A percentile compares a stretch with the other conserved stretches of the same genome.
Conservation (phyloP, 805 yeast species). For the Kluyveromyces dobzhanskii region DNA sequence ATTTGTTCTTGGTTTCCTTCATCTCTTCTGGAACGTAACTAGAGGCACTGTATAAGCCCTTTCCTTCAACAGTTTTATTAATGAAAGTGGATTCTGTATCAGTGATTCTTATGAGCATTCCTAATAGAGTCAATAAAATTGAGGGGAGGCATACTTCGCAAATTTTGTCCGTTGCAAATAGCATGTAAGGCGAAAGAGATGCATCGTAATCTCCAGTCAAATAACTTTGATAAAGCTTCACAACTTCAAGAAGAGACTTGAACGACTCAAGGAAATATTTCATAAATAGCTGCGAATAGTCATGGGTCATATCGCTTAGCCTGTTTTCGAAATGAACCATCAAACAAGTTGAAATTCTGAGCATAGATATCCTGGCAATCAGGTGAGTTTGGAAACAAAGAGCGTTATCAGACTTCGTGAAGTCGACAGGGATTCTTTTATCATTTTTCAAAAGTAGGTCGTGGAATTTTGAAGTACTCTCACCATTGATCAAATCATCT, state of each 20-base stretch:
- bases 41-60: neutral
- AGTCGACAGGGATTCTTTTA: neutral
- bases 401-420: constrained; percentile 10
- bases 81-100: constrained; percentile 16
- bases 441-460: neutral
- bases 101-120: constrained; percentile 21
- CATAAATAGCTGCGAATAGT: constrained; percentile 13
- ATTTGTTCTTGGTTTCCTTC: constrained; percentile 9
- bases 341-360: constrained; percentile 23
- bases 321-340: constrained; percentile 24
- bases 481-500: constrained; percentile 4
- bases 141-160: constrained; percentile 23
- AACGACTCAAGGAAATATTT: constrained; percentile 17
- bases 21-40: neutral
- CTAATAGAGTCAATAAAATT: constrained; percentile 18
- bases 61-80: constrained; percentile 9
- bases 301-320: constrained; percentile 7
- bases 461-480: neutral
- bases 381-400: constrained; percentile 19
- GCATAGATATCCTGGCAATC: constrained; percentile 18
- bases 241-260: constrained; percentile 13
- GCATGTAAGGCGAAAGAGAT: constrained; percentile 13
- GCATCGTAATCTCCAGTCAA: constrained; percentile 17
- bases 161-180: constrained; percentile 19
- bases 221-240: constrained; percentile 17